phyloP scores from a whole-genome alignment of 1,284 basidiomycete species.

The Microbotryum intermedium region DNA sequence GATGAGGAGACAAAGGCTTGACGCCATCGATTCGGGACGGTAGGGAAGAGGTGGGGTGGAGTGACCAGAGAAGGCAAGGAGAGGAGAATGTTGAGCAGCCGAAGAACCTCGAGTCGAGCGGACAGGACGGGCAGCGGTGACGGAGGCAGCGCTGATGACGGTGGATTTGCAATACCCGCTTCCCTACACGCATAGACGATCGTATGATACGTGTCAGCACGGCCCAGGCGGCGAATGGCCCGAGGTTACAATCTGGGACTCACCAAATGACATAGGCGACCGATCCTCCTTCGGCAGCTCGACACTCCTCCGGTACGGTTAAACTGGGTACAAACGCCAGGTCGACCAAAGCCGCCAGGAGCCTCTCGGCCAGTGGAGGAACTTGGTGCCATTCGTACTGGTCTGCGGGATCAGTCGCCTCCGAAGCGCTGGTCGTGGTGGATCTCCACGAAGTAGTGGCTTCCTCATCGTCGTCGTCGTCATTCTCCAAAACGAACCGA shows the following conservation, averaged over 20 bases:
- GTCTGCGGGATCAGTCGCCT: constrained; percentile 6
- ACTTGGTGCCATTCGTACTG: constrained; percentile 42
- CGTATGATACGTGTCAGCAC: constrained; percentile 17
- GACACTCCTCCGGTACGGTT: constrained; percentile 67
- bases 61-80: constrained; percentile 61
- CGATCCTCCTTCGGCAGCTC: constrained; percentile 55
- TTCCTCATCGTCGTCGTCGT: constrained; percentile 44
- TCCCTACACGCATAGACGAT: constrained; percentile 12
- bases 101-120: constrained; percentile 26
- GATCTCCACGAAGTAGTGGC: neutral
- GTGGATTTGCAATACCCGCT: constrained; percentile 11
- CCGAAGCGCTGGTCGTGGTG: neutral
- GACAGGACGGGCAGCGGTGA: constrained; percentile 1
- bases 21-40: constrained; percentile 64
- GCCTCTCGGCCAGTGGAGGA: constrained; percentile 66
- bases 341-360: constrained; percentile 70
- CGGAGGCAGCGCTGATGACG: constrained; percentile 4
- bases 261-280: constrained; percentile 78
- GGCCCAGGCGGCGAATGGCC: neutral
- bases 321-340: constrained; percentile 85
- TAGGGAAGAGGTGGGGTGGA: constrained; percentile 66
- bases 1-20: constrained; percentile 44
- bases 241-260: constrained; percentile 31
- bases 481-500: constrained; percentile 53
- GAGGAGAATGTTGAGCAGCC: constrained; percentile 67